Conservation (phyloP, 2,329 filamentous ascomycete genomes). For the Nemania bipapillata region DNA sequence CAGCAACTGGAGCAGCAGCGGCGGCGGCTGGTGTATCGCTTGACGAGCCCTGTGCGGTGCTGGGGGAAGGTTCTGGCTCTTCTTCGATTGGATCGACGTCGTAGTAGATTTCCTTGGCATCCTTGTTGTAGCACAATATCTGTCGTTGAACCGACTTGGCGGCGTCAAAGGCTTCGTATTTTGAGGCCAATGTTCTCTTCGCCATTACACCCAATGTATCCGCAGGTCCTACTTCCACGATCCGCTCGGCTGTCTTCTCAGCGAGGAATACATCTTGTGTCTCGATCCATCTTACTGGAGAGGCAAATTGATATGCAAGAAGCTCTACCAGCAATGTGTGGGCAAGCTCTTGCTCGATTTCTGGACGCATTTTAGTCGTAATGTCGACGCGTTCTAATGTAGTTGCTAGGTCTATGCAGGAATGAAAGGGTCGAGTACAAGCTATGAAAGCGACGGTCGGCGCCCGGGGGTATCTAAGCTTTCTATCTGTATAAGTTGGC, state of each 20-base stretch:
- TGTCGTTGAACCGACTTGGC: constrained; percentile 95
- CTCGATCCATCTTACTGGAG: constrained; percentile 99
- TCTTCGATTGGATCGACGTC: constrained; percentile 95
- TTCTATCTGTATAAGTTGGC: neutral
- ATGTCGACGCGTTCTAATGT: constrained; percentile 31
- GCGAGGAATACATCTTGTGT: constrained; percentile 99
- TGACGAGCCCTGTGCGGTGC: constrained; percentile 56
- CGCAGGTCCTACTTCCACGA: constrained; percentile 96
- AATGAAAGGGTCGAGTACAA: neutral
- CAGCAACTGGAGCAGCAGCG: constrained; percentile 61
- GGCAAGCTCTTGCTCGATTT: constrained; percentile 98
- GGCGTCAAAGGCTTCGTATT: constrained; percentile 98
- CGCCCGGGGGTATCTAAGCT: constrained; percentile 17
- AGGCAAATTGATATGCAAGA: constrained; percentile 98
- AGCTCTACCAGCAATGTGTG: constrained; percentile 98
- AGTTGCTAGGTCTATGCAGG: neutral
- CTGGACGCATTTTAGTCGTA: constrained; percentile 82
- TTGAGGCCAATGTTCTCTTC: constrained; percentile 91
- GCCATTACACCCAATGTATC: constrained; percentile 98
- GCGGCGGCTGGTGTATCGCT: constrained; percentile 61
- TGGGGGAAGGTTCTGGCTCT: constrained; percentile 74
- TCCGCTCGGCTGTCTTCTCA: constrained; percentile 93
- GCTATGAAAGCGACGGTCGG: neutral
- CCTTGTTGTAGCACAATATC: constrained; percentile 99
- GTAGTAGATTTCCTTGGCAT: constrained; percentile 99